phyloP scores from a whole-genome alignment of 2,329 filamentous ascomycete genomes.

The Fusarium sp. region DNA sequence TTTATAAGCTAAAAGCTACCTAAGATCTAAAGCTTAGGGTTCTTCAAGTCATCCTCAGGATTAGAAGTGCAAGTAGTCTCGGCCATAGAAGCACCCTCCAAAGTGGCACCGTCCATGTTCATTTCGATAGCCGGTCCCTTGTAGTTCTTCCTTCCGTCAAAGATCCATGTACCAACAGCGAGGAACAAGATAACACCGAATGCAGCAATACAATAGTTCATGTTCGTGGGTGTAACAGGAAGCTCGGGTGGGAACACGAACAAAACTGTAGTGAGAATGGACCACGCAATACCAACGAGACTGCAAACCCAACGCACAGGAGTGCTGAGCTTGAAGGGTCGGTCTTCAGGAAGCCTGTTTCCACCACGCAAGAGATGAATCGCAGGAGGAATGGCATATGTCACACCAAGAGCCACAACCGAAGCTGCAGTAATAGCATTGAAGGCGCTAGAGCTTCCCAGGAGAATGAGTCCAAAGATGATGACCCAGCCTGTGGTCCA shows the following conservation, averaged over 20 bases:
- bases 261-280: constrained; percentile 77
- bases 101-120: constrained; percentile 23
- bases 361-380: constrained; percentile 77
- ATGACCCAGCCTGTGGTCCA: constrained; percentile 72
- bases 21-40: not conserved
- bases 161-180: constrained; percentile 58
- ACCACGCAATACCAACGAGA: constrained; percentile 70
- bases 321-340: constrained; percentile 54
- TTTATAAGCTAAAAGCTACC: not conserved
- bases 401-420: constrained; percentile 77
- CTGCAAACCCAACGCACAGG: constrained; percentile 55
- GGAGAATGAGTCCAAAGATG: constrained; percentile 76
- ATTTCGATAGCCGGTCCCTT: constrained; percentile 51
- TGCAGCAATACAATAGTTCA: constrained; percentile 70
- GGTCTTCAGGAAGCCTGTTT: constrained; percentile 69
- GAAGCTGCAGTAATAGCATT: constrained; percentile 79
- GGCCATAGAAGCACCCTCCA: constrained; percentile 37
- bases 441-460: constrained; percentile 75
- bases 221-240: constrained; percentile 73
- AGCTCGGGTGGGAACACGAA: constrained; percentile 79
- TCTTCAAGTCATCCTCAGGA: constrained; percentile 33
- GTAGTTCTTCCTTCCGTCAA: constrained; percentile 64
- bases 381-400: constrained; percentile 79
- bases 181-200: constrained; percentile 63
- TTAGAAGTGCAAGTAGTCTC: constrained; percentile 37